phyloP scores from a whole-genome alignment of 2,329 filamentous ascomycete species.

The Alternaria triticimaculans region DNA sequence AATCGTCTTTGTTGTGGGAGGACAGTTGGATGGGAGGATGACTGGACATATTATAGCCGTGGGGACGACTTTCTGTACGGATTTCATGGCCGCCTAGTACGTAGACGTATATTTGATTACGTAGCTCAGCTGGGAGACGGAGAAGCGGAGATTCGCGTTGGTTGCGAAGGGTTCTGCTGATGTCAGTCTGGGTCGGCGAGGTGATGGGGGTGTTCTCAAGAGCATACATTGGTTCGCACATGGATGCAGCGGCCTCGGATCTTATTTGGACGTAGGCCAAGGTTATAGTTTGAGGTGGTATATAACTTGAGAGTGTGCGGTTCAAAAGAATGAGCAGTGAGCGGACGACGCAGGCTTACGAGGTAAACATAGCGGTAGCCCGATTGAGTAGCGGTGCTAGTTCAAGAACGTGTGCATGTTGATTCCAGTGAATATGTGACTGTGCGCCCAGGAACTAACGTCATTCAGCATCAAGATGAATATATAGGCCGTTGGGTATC shows the following conservation, averaged over 20 bases:
- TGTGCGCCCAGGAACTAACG: not conserved
- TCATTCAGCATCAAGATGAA: too few species aligned
- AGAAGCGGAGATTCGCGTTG: not conserved
- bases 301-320: not conserved
- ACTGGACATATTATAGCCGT: accelerated
- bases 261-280: not conserved
- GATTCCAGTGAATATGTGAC: not conserved
- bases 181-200: not conserved
- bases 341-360: not conserved
- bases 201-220: not conserved
- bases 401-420: not conserved
- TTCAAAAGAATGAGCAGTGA: not conserved
- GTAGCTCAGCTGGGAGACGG: not conserved
- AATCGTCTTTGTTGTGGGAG: not conserved
- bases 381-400: not conserved
- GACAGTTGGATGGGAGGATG: not conserved
- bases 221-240: not conserved
- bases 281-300: not conserved
- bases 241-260: not conserved
- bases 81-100: not conserved
- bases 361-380: not conserved
- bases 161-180: not conserved
- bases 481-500: too few species aligned
- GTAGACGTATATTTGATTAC: not conserved
- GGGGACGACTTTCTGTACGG: not conserved